Conservation (phyloP, 2,329 filamentous ascomycete species). For the Zelopaecilomyces penicillatus region DNA sequence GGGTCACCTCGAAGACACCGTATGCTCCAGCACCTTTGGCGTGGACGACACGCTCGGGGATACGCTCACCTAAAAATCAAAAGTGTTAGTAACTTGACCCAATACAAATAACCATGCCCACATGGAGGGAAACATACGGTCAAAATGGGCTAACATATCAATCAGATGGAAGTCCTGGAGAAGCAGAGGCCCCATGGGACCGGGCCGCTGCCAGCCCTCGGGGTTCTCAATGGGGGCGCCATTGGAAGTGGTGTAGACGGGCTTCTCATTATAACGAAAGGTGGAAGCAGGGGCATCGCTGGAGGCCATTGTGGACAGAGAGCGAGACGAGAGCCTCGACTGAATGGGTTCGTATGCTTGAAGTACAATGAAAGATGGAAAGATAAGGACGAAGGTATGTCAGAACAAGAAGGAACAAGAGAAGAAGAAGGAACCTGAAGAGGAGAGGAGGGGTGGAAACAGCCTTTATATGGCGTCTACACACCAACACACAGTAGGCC, state of each 20-base stretch:
- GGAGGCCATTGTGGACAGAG: slow-evolving; percentile 28
- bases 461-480: too few species aligned
- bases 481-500: too few species aligned
- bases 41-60: slow-evolving; percentile 36
- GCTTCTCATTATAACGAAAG: slow-evolving; percentile 48
- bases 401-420: too few species aligned
- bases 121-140: slow-evolving; percentile 21
- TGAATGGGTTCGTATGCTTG: too few species aligned
- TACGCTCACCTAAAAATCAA: slow-evolving; percentile 30
- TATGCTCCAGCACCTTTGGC: slow-evolving; percentile 34
- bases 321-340: too few species aligned
- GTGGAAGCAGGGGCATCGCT: slow-evolving; percentile 36
- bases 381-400: too few species aligned
- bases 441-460: too few species aligned
- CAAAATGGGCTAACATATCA: slow-evolving; percentile 49
- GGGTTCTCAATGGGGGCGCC: slow-evolving; percentile 49
- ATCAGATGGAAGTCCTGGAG: slow-evolving; percentile 60
- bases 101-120: neutral
- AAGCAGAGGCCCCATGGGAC: slow-evolving; percentile 48
- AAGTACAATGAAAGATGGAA: too few species aligned
- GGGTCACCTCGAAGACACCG: slow-evolving; percentile 52
- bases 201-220: slow-evolving; percentile 40
- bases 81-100: slow-evolving; percentile 1
- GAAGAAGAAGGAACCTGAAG: too few species aligned
- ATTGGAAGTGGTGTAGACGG: slow-evolving; percentile 52